phyloP scores from a whole-genome alignment of 805 yeast genomes.

The Brettanomyces naardenensis region DNA sequence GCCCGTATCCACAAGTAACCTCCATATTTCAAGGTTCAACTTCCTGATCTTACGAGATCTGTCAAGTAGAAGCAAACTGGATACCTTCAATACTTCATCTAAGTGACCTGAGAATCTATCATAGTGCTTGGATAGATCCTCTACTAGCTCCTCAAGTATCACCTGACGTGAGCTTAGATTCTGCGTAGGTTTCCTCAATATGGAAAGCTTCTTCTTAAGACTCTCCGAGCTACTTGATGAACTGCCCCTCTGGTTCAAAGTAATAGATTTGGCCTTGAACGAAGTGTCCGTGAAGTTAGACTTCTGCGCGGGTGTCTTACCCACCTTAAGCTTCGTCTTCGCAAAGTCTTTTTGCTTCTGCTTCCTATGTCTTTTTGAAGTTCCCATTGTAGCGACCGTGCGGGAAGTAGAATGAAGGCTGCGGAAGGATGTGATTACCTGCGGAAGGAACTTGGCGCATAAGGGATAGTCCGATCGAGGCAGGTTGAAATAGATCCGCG shows the following conservation, averaged over 20 bases:
- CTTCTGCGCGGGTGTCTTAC: conserved; percentile 67
- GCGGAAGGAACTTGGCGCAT: too few relatives aligned
- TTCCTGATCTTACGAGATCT: conserved; percentile 57
- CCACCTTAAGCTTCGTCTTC: conserved; percentile 79
- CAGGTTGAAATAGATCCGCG: too few relatives aligned
- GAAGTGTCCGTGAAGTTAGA: conserved; percentile 81
- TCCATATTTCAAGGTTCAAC: conserved; percentile 40
- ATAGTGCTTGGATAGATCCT: conserved; percentile 7
- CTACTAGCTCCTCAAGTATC: conserved; percentile 11
- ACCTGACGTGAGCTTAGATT: conserved; percentile 15
- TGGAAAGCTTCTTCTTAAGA: conserved; percentile 52
- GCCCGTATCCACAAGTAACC: conserved; percentile 24
- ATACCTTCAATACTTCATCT: conserved; percentile 48
- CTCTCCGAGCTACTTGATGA: conserved; percentile 33
- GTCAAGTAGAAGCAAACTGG: conserved; percentile 61
- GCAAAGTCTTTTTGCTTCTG: conserved; percentile 69
- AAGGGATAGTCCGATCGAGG: too few relatives aligned
- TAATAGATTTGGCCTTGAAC: conserved; percentile 53
- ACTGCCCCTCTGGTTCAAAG: conserved; percentile 23
- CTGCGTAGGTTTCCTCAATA: conserved; percentile 45
- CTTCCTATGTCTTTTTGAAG: conserved; percentile 3
- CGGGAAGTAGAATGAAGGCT: too few relatives aligned
- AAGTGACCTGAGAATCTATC: conserved; percentile 12
- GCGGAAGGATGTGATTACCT: too few relatives aligned
- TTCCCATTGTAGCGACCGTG: conserved; percentile 3